Evolutionary conservation across 2,329 filamentous ascomycete species (phyloP).

Genomic region (Hypoxylon sp.): DNA sequence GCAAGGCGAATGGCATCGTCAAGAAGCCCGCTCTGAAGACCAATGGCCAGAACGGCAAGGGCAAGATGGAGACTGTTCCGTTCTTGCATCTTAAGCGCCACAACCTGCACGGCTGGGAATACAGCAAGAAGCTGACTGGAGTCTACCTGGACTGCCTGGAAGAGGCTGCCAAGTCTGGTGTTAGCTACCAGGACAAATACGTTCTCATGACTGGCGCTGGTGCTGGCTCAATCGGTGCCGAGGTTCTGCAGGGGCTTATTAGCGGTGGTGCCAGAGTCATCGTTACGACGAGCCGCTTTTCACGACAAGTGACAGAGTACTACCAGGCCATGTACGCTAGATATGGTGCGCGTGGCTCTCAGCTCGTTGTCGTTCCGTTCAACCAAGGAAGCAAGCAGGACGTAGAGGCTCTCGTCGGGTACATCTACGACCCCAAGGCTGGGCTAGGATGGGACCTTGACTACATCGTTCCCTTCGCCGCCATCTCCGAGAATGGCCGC

Average conservation of each 20-base stretch:
- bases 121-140: slow-evolving; percentile 97
- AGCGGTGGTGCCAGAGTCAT: slow-evolving; percentile 96
- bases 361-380: slow-evolving; percentile 97
- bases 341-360: slow-evolving; percentile 90
- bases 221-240: slow-evolving; percentile 95
- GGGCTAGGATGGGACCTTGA: slow-evolving; percentile 98
- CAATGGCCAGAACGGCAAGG: slow-evolving; percentile 70
- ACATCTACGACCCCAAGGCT: slow-evolving; percentile 96
- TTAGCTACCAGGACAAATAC: slow-evolving; percentile 94
- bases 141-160: slow-evolving; percentile 92
- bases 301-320: slow-evolving; percentile 96
- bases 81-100: slow-evolving; percentile 98
- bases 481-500: slow-evolving; percentile 96
- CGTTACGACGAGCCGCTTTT: slow-evolving; percentile 96
- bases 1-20: slow-evolving; percentile 61
- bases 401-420: slow-evolving; percentile 90
- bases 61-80: slow-evolving; percentile 95
- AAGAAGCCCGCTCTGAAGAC: slow-evolving; percentile 61
- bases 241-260: slow-evolving; percentile 94
- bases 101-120: slow-evolving; percentile 94
- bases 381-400: slow-evolving; percentile 99
- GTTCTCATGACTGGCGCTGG: slow-evolving; percentile 98
- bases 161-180: slow-evolving; percentile 83
- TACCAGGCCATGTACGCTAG: slow-evolving; percentile 99
- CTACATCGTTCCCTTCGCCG: slow-evolving; percentile 93